Evolutionary conservation across 129 eudicot species (phyloP).

Genomic region (Pseudognaphalium luteoalbum): DNA sequence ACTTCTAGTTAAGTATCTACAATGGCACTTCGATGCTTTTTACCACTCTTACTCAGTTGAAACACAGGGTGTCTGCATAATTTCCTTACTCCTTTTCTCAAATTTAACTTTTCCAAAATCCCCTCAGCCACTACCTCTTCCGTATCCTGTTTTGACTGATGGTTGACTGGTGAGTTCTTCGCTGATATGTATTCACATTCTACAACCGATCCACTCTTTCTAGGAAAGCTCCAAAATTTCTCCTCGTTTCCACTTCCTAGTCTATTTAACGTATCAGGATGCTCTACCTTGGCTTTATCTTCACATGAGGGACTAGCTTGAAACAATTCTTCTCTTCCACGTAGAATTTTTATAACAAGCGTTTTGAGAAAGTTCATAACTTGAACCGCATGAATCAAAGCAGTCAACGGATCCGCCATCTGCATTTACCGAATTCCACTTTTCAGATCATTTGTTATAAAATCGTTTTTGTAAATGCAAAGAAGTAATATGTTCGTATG

Average conservation of each 20-base stretch:
- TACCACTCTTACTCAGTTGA: slow-evolving; percentile 48
- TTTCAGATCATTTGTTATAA: not conserved
- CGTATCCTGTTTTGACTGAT: slow-evolving; percentile 31
- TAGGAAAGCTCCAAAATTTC: slow-evolving; percentile 47
- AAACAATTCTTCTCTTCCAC: slow-evolving; percentile 47
- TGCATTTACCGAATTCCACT: slow-evolving; percentile 35
- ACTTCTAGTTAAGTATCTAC: slow-evolving; percentile 20
- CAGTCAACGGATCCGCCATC: slow-evolving; percentile 98
- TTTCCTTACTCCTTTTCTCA: slow-evolving; percentile 61
- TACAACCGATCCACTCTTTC: slow-evolving; percentile 40
- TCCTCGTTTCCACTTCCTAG: slow-evolving; percentile 39
- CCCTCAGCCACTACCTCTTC: slow-evolving; percentile 47
- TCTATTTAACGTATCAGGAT: slow-evolving; percentile 33
- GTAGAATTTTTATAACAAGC: slow-evolving; percentile 56
- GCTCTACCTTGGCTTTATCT: slow-evolving; percentile 20
- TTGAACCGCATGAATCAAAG: slow-evolving; percentile 92
- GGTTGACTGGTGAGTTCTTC: slow-evolving; percentile 34
- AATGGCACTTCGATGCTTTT: slow-evolving; percentile 22
- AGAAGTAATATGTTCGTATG: not conserved
- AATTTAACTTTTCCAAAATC: slow-evolving; percentile 46
- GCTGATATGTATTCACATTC: slow-evolving; percentile 31
- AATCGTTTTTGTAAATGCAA: not conserved
- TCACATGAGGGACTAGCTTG: slow-evolving; percentile 24
- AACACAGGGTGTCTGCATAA: slow-evolving; percentile 66
- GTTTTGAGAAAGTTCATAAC: slow-evolving; percentile 92